These are phyloP conservation scores for Furcasterigmium furcatum DNA, from an alignment of 2,329 filamentous ascomycete species.

Conservation along the genomic window DNA sequence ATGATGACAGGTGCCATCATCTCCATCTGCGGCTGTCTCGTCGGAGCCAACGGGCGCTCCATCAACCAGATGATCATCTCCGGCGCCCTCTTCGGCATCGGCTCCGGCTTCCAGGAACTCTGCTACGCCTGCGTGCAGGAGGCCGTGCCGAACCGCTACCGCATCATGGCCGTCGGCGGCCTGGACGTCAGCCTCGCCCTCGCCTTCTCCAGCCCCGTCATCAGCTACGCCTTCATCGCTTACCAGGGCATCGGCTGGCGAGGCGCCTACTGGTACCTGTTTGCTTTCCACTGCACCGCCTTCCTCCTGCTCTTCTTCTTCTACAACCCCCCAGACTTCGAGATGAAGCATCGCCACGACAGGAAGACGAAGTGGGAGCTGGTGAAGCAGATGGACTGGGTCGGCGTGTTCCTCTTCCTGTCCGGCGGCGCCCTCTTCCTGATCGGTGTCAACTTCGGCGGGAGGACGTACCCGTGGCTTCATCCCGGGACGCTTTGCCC, in stretches of 20 bases:
- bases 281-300: slow-evolving; percentile 15
- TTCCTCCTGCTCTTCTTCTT: slow-evolving; percentile 19
- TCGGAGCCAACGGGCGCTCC: slow-evolving; percentile 31
- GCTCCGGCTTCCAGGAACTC: slow-evolving; percentile 34
- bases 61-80: slow-evolving; percentile 36
- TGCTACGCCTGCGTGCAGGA: slow-evolving; percentile 30
- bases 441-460: slow-evolving; percentile 24
- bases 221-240: slow-evolving; percentile 26
- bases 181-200: slow-evolving; percentile 22
- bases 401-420: slow-evolving; percentile 21
- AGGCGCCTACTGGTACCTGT: slow-evolving; percentile 18
- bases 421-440: slow-evolving; percentile 21
- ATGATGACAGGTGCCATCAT: slow-evolving; percentile 28
- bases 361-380: slow-evolving; percentile 20
- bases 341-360: slow-evolving; percentile 25
- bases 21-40: slow-evolving; percentile 28
- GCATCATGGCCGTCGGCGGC: slow-evolving; percentile 31
- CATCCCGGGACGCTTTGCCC: slow-evolving; percentile 21
- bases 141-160: slow-evolving; percentile 30
- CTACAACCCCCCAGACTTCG: slow-evolving; percentile 30
- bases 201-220: slow-evolving; percentile 25
- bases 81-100: slow-evolving; percentile 34
- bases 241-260: slow-evolving; percentile 13
- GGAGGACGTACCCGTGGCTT: slow-evolving; percentile 22
- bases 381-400: slow-evolving; percentile 19